Evolutionary conservation across 345 rosid genomes (phyloP).

Genomic region (Heritiera fomes): DNA sequence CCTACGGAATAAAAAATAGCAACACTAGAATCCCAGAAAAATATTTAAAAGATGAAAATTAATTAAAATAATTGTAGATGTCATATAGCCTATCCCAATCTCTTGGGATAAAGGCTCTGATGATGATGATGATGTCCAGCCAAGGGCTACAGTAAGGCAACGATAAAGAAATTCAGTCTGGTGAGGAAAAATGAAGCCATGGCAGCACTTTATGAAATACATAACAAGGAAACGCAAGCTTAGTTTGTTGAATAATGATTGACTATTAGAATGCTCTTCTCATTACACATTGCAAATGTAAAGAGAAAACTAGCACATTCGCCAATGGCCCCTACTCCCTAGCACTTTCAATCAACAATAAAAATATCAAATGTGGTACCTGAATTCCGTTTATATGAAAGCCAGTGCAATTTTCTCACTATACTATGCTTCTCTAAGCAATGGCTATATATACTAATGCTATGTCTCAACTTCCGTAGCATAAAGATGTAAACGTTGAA

Average conservation of each 20-base stretch:
- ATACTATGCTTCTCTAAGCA: background rate
- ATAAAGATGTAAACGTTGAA: background rate
- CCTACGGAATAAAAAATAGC: conserved; percentile 48
- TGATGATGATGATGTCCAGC: background rate
- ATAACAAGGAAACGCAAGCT: background rate
- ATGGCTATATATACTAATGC: background rate
- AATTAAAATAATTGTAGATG: background rate
- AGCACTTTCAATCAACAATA: background rate
- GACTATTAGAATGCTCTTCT: conserved; percentile 8
- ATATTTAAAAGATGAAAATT: background rate
- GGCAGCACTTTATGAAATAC: background rate
- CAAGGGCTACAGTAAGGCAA: background rate
- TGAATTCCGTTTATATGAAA: no score
- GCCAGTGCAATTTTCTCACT: no score
- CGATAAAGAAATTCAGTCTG: background rate
- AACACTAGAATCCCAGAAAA: conserved; percentile 12
- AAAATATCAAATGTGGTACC: background rate
- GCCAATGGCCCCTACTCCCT: background rate
- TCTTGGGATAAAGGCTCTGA: no score
- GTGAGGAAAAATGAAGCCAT: background rate
- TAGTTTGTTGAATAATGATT: background rate
- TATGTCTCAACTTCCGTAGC: background rate
- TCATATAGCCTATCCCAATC: no score
- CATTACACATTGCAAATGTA: conserved; percentile 12
- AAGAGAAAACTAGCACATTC: background rate